phyloP scores from a whole-genome alignment of 495 filamentous ascomycete genomes.

The Jackrogersella multiformis region DNA sequence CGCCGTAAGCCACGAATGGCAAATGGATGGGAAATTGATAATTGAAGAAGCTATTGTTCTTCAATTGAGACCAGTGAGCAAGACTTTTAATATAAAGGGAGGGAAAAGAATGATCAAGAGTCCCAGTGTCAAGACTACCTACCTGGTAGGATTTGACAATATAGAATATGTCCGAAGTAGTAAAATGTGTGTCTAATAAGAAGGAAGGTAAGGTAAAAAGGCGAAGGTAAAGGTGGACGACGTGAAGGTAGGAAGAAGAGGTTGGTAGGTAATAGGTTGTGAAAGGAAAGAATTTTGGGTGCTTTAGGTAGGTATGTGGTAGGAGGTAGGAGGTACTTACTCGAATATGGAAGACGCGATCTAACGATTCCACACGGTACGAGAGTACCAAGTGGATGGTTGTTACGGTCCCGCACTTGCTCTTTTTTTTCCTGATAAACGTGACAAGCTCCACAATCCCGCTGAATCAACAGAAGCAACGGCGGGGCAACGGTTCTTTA shows the following conservation, averaged over 20 bases:
- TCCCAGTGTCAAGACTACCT: conserved; percentile 35
- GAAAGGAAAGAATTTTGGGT: conserved; percentile 12
- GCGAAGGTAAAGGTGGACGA: conserved; percentile 13
- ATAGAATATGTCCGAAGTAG: conserved; percentile 6
- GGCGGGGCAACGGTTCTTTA: conserved; percentile 53
- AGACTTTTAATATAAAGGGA: conserved; percentile 12
- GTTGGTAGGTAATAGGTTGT: conserved; percentile 1
- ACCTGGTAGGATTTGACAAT: neutral
- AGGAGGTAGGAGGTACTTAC: neutral
- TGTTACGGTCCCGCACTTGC: conserved; percentile 32
- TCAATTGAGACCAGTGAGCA: conserved; percentile 20
- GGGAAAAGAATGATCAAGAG: conserved; percentile 38
- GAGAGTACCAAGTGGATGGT: conserved; percentile 22
- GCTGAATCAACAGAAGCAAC: conserved; percentile 59
- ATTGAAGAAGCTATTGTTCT: conserved; percentile 35
- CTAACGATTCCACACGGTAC: conserved; percentile 34
- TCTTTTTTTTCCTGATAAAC: conserved; percentile 33
- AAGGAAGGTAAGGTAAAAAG: conserved; percentile 5
- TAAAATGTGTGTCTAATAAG: conserved; percentile 9
- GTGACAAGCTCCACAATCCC: conserved; percentile 36
- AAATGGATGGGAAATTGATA: conserved; percentile 15
- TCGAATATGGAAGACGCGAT: conserved; percentile 29
- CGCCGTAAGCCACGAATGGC: conserved; percentile 11
- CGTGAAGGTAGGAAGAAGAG: conserved; percentile 7
- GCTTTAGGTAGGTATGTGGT: conserved; percentile 1